Evolutionary conservation across 2,329 filamentous ascomycete genomes (phyloP), one percentile per base, ranked within the genome.

Genomic region (Blumeriella jaapii): DNA sequence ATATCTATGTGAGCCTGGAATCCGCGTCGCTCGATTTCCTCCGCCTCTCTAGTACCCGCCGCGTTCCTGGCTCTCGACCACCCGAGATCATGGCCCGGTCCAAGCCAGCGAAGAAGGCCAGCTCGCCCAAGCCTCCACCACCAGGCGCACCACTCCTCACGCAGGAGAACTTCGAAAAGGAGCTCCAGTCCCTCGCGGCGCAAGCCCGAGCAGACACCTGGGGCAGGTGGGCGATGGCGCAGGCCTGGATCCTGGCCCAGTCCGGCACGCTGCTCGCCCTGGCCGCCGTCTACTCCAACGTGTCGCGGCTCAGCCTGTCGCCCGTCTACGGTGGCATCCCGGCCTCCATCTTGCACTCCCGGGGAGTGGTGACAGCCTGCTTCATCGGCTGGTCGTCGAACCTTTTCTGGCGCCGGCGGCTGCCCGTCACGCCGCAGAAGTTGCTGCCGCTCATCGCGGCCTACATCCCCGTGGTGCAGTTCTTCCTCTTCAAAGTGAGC

Each of bases 281-380:
- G 29, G 67, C 72, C 7, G 82, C 77, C 28, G 55, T 78, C 26
- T 75, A 71, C 41, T 78, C 80, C 29, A 74, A 77, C 43, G 71
- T 80, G 39, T 89, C 82, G 1, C 74, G 84, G 54, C 66, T 86
- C 43, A 78, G 73, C 24, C 66, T 96, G 20, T 82, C 85, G 13
- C 91, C 91, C 2, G 81, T 93, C 8, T 96, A 93, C 59, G 91
- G 91, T 34, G 76, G 78, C 11, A 82, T 93, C 23, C 82, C 89
- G 1, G 67, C 85, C 1, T 69, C 73, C 1, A 65, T 79, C 46
- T 81, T 78, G 57, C 89, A 95, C 56, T 61, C 67, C 33, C 70
- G 71, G 53, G 68, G 76, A 41, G 63, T 85, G 43, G 75, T 75
- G 48, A 62, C 71, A 3, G 76, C 74, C 17, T 74, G 76, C 41